Base-by-base conservation (phyloP, 106 monocot genomes). In the Xerophyta viscosa region DNA sequence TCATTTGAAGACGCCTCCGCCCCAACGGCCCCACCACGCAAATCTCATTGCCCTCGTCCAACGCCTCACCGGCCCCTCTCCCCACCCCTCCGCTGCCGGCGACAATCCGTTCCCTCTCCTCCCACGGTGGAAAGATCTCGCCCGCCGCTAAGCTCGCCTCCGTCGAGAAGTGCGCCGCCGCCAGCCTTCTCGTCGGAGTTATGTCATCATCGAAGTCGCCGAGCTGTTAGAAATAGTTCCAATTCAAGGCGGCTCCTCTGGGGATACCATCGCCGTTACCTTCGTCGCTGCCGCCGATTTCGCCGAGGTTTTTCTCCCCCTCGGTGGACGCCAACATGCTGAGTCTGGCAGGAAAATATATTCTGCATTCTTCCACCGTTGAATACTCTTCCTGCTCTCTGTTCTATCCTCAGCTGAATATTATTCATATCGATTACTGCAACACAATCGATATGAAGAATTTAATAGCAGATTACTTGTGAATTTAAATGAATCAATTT, bases 11-110 rank as follows among this genome's bases (percentile, higher is more conserved):
- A n/a, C n/a, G n/a, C n/a, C n/a, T n/a, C n/a, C n/a, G n/a, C n/a
- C n/a, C n/a, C n/a, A n/a, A n/a, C n/a, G n/a, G n/a, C n/a, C 68
- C 29, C 58, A 80, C 13, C 84, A 77, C 28, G 8, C 64, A 24
- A 67, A 90, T 21, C 84, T 90, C 77, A 80, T 71, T 84, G 42
- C 90, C 4, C 67, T 84, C n/a, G 90, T 84, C 28, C 90, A 84
- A 60, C 67, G 74, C 22, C 84, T 90, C 57, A 84, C 90, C 39
- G 90, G 90, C 48, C 20, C 49, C 7, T 30, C 52, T 54, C 36
- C 62, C 36, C n/a, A 19, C 52, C 13, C 51, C 3, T n/a, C 55
- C 50, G 0, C 60, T n/a, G 26, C 57, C 8, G 39, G 56, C n/a
- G 24, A 52, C 4, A 31, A 50, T 18, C n/a, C 66, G 15, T 37